Conservation (phyloP, 345 rosid species). For the Lenwebbia sp. region DNA sequence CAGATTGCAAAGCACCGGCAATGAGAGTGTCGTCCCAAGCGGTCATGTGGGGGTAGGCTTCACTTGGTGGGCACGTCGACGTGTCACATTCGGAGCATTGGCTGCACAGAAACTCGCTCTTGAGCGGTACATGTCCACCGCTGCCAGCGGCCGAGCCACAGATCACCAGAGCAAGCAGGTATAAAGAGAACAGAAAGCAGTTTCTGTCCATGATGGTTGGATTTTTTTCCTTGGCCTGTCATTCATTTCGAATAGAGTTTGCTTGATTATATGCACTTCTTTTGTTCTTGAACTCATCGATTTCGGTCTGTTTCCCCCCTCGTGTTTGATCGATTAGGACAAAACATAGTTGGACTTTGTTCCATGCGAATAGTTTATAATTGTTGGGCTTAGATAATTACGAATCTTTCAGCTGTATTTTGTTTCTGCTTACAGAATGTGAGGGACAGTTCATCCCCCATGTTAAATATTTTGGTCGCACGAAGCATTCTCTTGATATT, state of each 20-base stretch:
- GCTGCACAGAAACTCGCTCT: conserved; percentile 26
- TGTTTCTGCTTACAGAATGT: neutral
- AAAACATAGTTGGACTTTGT: neutral
- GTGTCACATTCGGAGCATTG: conserved; percentile 23
- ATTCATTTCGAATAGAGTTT: neutral
- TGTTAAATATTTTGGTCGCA: neutral
- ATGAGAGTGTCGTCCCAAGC: conserved; percentile 22
- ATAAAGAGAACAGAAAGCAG: neutral
- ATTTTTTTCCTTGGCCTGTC: neutral
- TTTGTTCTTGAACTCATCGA: neutral
- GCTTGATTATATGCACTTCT: neutral
- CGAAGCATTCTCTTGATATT: neutral
- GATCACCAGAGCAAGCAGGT: conserved; percentile 2
- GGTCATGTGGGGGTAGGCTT: conserved; percentile 37
- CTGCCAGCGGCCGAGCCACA: neutral
- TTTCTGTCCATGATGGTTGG: neutral
- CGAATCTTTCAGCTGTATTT: neutral
- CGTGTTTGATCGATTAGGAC: neutral
- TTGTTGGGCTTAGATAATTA: neutral
- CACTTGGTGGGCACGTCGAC: conserved; percentile 25
- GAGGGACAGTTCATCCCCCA: neutral
- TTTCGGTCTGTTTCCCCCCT: neutral
- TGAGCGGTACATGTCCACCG: neutral
- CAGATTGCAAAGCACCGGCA: conserved; percentile 29
- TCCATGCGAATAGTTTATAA: neutral